A percentile compares a stretch with the other conserved stretches of the same genome.
Conservation (phyloP, 805 yeast genomes). For the Zygotorulaspora sp. region DNA sequence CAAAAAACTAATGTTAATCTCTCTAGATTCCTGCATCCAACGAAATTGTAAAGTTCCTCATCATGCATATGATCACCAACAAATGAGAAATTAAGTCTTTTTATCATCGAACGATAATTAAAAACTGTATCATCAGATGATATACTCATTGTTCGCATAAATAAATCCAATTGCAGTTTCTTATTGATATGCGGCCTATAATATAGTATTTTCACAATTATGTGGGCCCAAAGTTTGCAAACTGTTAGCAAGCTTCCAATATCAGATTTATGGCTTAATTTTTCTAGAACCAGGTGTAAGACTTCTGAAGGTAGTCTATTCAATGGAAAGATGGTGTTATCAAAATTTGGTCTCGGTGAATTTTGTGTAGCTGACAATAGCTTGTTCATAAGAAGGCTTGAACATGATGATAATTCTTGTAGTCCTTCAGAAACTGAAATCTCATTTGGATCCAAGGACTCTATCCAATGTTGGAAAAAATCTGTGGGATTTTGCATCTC, state of each 20-base stretch:
- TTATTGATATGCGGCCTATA: slow-evolving; percentile 70
- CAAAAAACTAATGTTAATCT: slow-evolving; percentile 84
- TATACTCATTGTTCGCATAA: slow-evolving; percentile 32
- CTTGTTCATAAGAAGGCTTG: slow-evolving; percentile 14
- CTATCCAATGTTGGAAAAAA: slow-evolving; percentile 24
- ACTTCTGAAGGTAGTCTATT: slow-evolving; percentile 49
- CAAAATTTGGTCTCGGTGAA: background rate
- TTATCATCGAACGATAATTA: slow-evolving; percentile 65
- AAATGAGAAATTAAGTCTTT: slow-evolving; percentile 73
- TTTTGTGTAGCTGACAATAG: slow-evolving; percentile 7
- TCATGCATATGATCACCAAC: slow-evolving; percentile 67
- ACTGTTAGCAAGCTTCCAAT: slow-evolving; percentile 61
- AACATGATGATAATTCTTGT: slow-evolving; percentile 20
- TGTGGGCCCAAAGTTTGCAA: slow-evolving; percentile 74
- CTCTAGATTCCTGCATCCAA: slow-evolving; percentile 73
- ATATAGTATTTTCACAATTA: slow-evolving; percentile 79
- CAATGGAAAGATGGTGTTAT: slow-evolving; percentile 24
- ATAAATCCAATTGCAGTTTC: slow-evolving; percentile 49
- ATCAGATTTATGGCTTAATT: slow-evolving; percentile 55
- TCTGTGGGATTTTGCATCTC: slow-evolving; percentile 24
- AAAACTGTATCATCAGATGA: slow-evolving; percentile 45
- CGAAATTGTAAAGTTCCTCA: slow-evolving; percentile 52
- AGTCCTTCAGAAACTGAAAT: slow-evolving; percentile 18
- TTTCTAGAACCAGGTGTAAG: slow-evolving; percentile 59
- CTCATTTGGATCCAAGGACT: slow-evolving; percentile 23